Base-by-base conservation (phyloP, 192 early-diverging fungal genomes). In the Podochytrium sp. region DNA sequence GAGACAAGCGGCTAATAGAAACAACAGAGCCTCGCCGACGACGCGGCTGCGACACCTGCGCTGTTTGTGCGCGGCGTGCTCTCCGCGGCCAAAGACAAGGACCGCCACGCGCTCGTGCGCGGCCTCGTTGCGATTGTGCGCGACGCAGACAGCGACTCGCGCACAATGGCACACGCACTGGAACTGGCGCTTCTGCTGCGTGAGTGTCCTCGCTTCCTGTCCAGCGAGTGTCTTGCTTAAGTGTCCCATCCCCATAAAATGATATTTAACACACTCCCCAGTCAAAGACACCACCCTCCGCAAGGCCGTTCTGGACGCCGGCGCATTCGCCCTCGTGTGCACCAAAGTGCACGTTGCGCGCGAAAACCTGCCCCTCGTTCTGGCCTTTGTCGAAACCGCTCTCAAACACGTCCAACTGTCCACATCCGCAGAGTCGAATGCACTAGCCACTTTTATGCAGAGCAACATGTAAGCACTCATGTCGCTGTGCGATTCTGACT, bases 241-340 rank as follows among this genome's bases (percentile, higher is more conserved):
- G 12, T 38, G 7, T 14, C 14, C 60, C 1, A 37, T 39, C 18
- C 12, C 30, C 38, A 33, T 20, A 61, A 38, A 39, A 12, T 56
- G 12, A 56, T 56, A 23, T 7, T 56, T 12, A 6, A n/a, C n/a
- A n/a, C n/a, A 12, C 53, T 12, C 4, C 27, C 12, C 51, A 69
- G 66, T 69, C 50, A 51, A 37, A 55, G 66, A 69, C 37, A 69
- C 27, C 50, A 23, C 16, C 12, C 37, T 69, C 29, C 47, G 66
- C 7, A 1, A 12, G 6, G 7, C 35, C 25, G 14, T 69, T 1
- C 1, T 55, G 7, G 52, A 34, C 20, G 12, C 55, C 27, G 40
- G 40, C 49, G 32, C 53, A 25, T 41, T 69, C 47, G 51, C 52
- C 18, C 23, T 69, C 16, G 50, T 69, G 16, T 7, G 27, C 10